These are phyloP conservation scores for Rhipidocladum racemiflorum DNA, from an alignment of 176 grass and related monocot genomes.

Conservation along the genomic window DNA sequence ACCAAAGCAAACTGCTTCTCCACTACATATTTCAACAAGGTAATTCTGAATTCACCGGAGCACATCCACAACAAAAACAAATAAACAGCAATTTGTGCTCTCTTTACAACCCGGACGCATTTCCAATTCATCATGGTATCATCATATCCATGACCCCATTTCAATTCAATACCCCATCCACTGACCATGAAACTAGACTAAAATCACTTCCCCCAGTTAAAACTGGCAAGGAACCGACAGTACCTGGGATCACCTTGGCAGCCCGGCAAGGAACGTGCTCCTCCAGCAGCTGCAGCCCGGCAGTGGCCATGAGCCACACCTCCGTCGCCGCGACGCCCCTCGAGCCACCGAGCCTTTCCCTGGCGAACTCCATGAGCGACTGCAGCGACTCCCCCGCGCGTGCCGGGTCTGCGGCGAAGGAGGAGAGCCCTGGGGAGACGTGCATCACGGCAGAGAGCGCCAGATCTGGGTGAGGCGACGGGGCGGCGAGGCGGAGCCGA, in stretches of 20 bases:
- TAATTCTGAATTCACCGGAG: neutral
- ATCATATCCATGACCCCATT: neutral
- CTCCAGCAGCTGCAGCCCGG: slow-evolving; percentile 64
- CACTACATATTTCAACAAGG: neutral
- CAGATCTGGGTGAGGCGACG: slow-evolving; percentile 82
- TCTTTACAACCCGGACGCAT: neutral
- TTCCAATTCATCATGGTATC: neutral
- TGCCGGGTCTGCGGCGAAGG: slow-evolving; percentile 46
- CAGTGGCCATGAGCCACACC: slow-evolving; percentile 86
- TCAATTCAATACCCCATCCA: neutral
- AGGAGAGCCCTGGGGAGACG: slow-evolving; percentile 68
- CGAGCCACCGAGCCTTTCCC: slow-evolving; percentile 36
- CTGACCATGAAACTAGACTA: neutral
- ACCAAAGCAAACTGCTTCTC: neutral
- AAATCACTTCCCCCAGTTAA: neutral
- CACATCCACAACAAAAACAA: neutral
- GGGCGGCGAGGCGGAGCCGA: too few species aligned
- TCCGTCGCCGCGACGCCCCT: slow-evolving; percentile 36
- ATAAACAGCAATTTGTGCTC: neutral
- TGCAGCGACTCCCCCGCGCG: slow-evolving; percentile 51
- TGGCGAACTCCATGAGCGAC: slow-evolving; percentile 58
- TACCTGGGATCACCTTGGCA: slow-evolving; percentile 80
- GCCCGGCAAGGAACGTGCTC: slow-evolving; percentile 41
- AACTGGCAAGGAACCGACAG: neutral
- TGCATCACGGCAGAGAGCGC: slow-evolving; percentile 62